These are phyloP conservation scores for Vairimorpha apis DNA, from an alignment of 371 early-diverging fungal species.

Conservation along the genomic window DNA sequence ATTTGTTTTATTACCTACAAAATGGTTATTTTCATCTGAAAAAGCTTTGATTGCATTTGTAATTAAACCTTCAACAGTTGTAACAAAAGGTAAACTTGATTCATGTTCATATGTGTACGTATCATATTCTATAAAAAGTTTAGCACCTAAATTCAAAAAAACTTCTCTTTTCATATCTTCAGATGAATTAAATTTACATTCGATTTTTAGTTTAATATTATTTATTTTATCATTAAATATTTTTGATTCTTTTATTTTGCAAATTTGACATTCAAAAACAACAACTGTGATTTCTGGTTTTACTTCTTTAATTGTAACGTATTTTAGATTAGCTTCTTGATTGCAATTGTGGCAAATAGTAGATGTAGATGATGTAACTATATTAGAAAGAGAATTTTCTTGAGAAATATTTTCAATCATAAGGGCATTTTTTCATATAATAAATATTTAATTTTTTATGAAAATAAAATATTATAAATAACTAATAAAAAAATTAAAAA, in stretches of 20 bases:
- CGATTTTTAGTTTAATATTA: slow-evolving; percentile 19
- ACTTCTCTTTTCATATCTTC: slow-evolving; percentile 34
- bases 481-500: too few species aligned
- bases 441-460: too few species aligned
- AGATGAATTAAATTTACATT: slow-evolving; percentile 23
- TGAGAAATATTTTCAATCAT: too few species aligned
- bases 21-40: background rate
- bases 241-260: slow-evolving; percentile 16
- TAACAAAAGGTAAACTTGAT: background rate
- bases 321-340: slow-evolving; percentile 3
- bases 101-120: slow-evolving; percentile 11
- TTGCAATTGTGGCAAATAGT: slow-evolving; percentile 8
- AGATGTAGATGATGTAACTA: background rate
- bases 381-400: too few species aligned
- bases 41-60: slow-evolving; percentile 10
- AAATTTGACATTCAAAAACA: slow-evolving; percentile 37
- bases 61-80: slow-evolving; percentile 29
- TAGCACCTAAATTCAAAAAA: slow-evolving; percentile 11
- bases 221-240: slow-evolving; percentile 14
- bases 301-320: slow-evolving; percentile 6
- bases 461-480: too few species aligned
- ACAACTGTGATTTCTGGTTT: slow-evolving; percentile 13
- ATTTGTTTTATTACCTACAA: background rate
- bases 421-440: too few species aligned
- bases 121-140: slow-evolving; percentile 18